These are phyloP conservation scores for Leishmania turanica DNA, from an alignment of 208 protist genomes.

Conservation along the genomic window DNA sequence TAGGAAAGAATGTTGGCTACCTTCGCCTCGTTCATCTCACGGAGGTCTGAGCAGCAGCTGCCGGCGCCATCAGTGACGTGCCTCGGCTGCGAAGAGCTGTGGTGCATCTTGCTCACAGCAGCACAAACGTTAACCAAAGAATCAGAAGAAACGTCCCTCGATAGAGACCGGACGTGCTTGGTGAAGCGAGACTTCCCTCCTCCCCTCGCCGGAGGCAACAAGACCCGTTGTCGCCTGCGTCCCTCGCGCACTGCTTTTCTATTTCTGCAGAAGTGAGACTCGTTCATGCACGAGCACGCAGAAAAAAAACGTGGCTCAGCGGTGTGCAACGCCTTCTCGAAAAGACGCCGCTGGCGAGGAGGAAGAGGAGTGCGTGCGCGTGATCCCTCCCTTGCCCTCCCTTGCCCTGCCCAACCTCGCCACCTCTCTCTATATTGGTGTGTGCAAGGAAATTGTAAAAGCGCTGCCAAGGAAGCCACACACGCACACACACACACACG, in stretches of 20 bases:
- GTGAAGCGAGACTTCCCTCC: neutral
- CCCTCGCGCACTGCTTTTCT: slow-evolving; percentile 1
- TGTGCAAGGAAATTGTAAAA: neutral
- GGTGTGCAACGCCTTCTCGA: neutral
- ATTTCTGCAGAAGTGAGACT: slow-evolving; percentile 1
- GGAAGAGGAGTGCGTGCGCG: neutral
- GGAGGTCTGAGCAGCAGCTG: slow-evolving; percentile 78
- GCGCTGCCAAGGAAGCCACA: neutral
- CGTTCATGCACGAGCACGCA: neutral
- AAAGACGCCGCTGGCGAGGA: neutral
- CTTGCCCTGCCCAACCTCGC: neutral
- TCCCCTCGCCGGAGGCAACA: neutral
- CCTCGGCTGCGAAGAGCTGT: slow-evolving; percentile 9
- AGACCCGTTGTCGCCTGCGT: neutral
- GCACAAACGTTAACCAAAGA: neutral
- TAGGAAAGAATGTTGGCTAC: slow-evolving; percentile 88
- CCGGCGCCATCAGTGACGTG: slow-evolving; percentile 1
- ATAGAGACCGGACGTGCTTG: neutral
- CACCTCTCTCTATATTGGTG: neutral
- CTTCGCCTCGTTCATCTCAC: slow-evolving; percentile 89
- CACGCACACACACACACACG: neutral
- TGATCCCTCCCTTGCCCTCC: too few relatives aligned
- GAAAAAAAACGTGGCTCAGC: neutral
- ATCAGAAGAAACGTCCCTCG: neutral
- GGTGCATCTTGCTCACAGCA: neutral